Conservation (phyloP, 495 filamentous ascomycete genomes). For the Viridothelium virens region DNA sequence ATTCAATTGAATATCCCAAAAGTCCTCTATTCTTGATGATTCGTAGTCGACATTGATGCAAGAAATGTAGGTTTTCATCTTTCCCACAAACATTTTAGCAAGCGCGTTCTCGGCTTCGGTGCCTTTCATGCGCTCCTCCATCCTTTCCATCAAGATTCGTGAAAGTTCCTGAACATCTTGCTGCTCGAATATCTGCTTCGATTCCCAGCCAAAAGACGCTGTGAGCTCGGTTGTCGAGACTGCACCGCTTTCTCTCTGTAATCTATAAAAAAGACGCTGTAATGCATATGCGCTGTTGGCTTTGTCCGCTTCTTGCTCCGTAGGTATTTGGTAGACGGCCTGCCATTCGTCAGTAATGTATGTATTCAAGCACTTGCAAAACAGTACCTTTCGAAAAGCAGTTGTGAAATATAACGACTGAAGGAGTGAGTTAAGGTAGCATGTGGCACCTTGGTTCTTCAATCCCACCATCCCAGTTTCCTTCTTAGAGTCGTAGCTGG, state of each 20-base stretch:
- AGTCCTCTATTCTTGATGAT: conserved; percentile 89
- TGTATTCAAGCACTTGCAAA: conserved; percentile 9
- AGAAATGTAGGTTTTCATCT: conserved; percentile 95
- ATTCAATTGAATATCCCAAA: conserved; percentile 98
- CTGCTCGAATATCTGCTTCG: conserved; percentile 95
- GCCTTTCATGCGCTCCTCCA: conserved; percentile 97
- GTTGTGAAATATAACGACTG: conserved; percentile 98
- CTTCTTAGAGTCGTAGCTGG: conserved; percentile 92
- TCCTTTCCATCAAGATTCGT: conserved; percentile 88
- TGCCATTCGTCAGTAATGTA: conserved; percentile 28
- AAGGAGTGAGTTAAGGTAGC: conserved; percentile 94
- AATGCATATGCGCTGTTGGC: conserved; percentile 88
- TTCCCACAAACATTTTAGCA: conserved; percentile 84
- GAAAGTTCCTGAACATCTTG: conserved; percentile 98
- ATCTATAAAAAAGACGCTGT: conserved; percentile 86
- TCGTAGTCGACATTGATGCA: conserved; percentile 98
- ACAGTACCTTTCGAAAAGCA: conserved; percentile 78
- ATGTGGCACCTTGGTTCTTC: conserved; percentile 96
- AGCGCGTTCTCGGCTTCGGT: conserved; percentile 90
- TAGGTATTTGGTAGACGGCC: conserved; percentile 92
- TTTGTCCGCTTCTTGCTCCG: conserved; percentile 63
- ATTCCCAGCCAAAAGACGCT: conserved; percentile 95
- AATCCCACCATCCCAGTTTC: conserved; percentile 96
- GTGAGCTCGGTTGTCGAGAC: conserved; percentile 91
- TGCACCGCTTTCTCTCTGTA: conserved; percentile 73